phyloP scores from a whole-genome alignment of 441 rosid genomes.

The Populus tomentosa region DNA sequence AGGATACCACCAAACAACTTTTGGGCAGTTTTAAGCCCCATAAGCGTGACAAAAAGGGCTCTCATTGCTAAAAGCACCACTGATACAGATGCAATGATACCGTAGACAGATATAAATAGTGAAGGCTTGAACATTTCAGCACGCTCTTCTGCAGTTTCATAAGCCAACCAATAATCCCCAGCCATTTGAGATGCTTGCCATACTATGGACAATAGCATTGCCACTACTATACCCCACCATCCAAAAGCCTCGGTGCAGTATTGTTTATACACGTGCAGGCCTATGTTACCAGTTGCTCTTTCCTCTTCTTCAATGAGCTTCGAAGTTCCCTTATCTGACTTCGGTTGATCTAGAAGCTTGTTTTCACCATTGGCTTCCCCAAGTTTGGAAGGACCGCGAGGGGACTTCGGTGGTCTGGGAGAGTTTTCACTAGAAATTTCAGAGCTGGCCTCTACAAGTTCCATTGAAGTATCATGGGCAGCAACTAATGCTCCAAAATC shows the following conservation, averaged over 20 bases:
- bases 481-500: constrained; percentile 78
- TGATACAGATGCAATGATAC: constrained; percentile 52
- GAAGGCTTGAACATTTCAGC: constrained; percentile 49
- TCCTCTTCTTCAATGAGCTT: constrained; percentile 89
- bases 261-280: constrained; percentile 63
- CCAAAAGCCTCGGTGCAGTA: constrained; percentile 91
- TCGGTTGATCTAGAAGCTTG: constrained; percentile 41
- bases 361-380: constrained; percentile 49
- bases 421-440: constrained; percentile 25
- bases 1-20: constrained; percentile 73
- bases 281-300: constrained; percentile 73
- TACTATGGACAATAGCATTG: constrained; percentile 52
- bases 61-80: constrained; percentile 49
- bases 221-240: constrained; percentile 80
- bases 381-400: constrained; percentile 15
- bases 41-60: constrained; percentile 45
- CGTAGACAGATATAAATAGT: constrained; percentile 63
- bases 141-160: constrained; percentile 65
- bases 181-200: constrained; percentile 95
- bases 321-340: constrained; percentile 49
- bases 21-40: constrained; percentile 88
- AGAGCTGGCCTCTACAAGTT: constrained; percentile 68
- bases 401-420: constrained; percentile 33
- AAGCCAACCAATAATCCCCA: constrained; percentile 92
- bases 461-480: constrained; percentile 90